Evolutionary conservation across 352 stramenopile species (phyloP).

Genomic region (Pythium guiyangense): DNA sequence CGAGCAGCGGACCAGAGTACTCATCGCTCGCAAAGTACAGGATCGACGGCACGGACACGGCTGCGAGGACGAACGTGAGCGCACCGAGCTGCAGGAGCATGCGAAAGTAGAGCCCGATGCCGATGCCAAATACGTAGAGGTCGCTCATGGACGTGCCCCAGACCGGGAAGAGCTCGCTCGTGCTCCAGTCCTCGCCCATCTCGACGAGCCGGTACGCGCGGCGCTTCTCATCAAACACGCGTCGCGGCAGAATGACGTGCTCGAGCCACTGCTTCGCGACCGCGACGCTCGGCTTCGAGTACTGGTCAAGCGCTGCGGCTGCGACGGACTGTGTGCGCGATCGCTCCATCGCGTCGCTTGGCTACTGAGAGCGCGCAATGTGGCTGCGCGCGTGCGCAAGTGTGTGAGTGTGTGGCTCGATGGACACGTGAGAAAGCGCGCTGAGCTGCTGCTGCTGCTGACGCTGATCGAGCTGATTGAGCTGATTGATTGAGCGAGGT

Average conservation of each 20-base stretch:
- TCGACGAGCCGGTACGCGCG: conserved; percentile 47
- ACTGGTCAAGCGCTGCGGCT: conserved; percentile 22
- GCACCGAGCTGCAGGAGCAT: conserved; percentile 53
- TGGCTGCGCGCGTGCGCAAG: background rate
- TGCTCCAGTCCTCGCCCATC: conserved; percentile 54
- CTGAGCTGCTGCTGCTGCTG: no score
- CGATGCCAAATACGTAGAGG: conserved; percentile 71
- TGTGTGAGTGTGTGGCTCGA: no score
- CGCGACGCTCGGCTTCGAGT: conserved; percentile 32
- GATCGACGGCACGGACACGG: conserved; percentile 53
- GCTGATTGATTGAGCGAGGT: no score
- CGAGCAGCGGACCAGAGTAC: conserved; percentile 44
- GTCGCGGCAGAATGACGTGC: conserved; percentile 51
- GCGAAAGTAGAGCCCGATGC: conserved; percentile 75
- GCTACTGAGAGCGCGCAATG: background rate
- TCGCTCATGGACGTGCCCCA: conserved; percentile 53
- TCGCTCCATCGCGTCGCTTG: conserved; percentile 5
- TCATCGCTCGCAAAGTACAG: conserved; percentile 58
- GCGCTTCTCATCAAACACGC: conserved; percentile 34
- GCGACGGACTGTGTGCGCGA: conserved; percentile 5
- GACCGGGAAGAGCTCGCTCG: conserved; percentile 57
- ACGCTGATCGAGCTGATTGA: no score
- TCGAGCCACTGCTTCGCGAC: conserved; percentile 48
- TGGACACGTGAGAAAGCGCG: no score
- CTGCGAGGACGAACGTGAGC: conserved; percentile 51